Base-by-base conservation (phyloP, 805 yeast species). In the Candida verbasci region DNA sequence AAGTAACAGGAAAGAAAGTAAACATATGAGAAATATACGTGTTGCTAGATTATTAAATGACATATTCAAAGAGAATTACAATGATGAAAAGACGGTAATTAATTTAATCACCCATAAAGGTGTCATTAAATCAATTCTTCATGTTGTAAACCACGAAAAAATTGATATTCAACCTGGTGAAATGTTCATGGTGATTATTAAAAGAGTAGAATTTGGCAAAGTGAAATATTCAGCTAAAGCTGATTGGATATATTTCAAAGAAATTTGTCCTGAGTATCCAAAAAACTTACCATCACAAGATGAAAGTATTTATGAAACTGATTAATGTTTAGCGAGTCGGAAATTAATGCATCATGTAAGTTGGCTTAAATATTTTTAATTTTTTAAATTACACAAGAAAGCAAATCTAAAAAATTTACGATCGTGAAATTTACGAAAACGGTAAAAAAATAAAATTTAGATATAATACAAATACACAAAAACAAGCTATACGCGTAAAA, bases 41-140 rank as follows among this genome's bases (percentile, higher is more conserved):
- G 61, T 74, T 6, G 60, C 66, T 38, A 42, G 50, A 15, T 64
- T 74, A 38, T 60, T 78, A 36, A 70, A 59, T 44, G 35, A 34
- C 6, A 36, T 62, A 12, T 62, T 59, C 37, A 54, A 51, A 12
- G 46, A 49, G 14, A 60, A 56, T 30, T 26, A 29, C 12, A 52
- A 53, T 36, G 38, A 53, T 41, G 37, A 49, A 16, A n/a, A n/a
- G n/a, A n/a, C n/a, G n/a, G 45, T 60, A 26, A 53, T 78, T 24
- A 74, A 72, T 12, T 58, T 74, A 20, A 74, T 82, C 2, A 73
- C 80, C 17, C 84, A 78, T 49, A 76, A 79, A 3, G 84, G 84
- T 1, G 77, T 77, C 29, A 78, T 77, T 23, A 58, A 72, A 37
- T 65, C 76, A 21, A 53, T 72, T 3, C 55, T 78, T 10, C 65